Evolutionary conservation across 106 monocot genomes (phyloP).

Genomic region (Dendrobium nobile): DNA sequence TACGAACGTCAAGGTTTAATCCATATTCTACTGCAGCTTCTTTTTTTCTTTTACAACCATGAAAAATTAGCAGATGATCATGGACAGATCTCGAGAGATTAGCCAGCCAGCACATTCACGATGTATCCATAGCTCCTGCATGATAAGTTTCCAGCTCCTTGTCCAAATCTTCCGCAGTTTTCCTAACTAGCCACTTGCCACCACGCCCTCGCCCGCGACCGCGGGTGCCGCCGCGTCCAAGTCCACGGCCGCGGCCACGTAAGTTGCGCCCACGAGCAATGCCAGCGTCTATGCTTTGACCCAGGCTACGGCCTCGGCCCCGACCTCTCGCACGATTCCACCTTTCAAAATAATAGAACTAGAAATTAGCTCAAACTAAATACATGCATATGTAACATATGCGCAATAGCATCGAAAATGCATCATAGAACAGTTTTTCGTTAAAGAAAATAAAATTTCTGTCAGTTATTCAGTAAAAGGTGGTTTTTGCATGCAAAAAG

Average conservation of each 20-base stretch:
- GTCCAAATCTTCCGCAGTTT: constrained; percentile 52
- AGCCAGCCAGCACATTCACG: constrained; percentile 7
- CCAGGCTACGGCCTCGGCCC: not conserved
- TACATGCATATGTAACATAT: too few species aligned
- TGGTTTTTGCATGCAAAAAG: too few species aligned
- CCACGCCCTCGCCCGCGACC: constrained; percentile 45
- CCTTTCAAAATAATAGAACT: not conserved
- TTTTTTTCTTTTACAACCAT: too few species aligned
- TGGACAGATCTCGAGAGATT: too few species aligned
- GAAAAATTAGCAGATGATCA: too few species aligned
- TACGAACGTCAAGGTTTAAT: too few species aligned
- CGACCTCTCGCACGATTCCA: not conserved
- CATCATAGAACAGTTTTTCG: too few species aligned
- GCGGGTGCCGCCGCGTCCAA: constrained; percentile 3
- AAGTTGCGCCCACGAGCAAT: not conserved
- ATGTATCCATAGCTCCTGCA: constrained; percentile 59
- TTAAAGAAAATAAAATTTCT: too few species aligned
- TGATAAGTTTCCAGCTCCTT: constrained; percentile 77
- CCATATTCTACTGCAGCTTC: too few species aligned
- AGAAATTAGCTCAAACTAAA: not conserved
- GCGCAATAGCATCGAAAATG: too few species aligned
- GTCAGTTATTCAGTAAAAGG: too few species aligned
- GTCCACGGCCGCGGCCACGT: constrained; percentile 6
- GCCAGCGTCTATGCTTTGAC: not conserved
- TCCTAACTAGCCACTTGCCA: constrained; percentile 26